A percentile compares a stretch with the other conserved stretches of the same genome.
Evolutionary conservation across 352 stramenopile species (phyloP).

Genomic region (Globisporangium carolinianum): DNA sequence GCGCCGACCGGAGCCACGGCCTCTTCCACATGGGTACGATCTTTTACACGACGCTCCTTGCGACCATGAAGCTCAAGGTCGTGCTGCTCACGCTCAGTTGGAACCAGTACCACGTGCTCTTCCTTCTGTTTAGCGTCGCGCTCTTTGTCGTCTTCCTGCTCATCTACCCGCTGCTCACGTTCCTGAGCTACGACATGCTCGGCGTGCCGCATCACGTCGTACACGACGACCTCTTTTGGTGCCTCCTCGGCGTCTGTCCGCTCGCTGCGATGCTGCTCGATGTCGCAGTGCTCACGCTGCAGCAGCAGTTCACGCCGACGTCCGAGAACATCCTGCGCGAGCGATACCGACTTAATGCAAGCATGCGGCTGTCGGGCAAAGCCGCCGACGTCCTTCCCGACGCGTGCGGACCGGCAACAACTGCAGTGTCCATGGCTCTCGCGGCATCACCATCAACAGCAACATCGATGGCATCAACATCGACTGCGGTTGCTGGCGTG

Average conservation of each 20-base stretch:
- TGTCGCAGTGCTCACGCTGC: slow-evolving; percentile 23
- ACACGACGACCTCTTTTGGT: slow-evolving; percentile 40
- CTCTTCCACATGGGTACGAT: slow-evolving; percentile 51
- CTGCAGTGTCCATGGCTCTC: background rate
- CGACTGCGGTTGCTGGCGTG: background rate
- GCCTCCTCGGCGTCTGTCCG: slow-evolving; percentile 43
- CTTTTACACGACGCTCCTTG: slow-evolving; percentile 59
- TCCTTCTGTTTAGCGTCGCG: slow-evolving; percentile 44
- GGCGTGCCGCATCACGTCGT: slow-evolving; percentile 41
- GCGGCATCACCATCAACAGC: background rate
- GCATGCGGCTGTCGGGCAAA: slow-evolving; percentile 12
- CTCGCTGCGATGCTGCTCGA: slow-evolving; percentile 37
- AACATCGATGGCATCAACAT: background rate
- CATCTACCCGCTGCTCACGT: slow-evolving; percentile 57
- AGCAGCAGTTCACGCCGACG: slow-evolving; percentile 46
- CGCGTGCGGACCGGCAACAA: too few species aligned
- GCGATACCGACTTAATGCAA: slow-evolving; percentile 18
- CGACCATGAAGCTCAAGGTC: slow-evolving; percentile 72
- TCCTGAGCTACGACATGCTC: slow-evolving; percentile 63
- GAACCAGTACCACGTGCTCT: slow-evolving; percentile 49
- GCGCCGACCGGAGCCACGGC: slow-evolving; percentile 24
- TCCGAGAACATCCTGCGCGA: slow-evolving; percentile 64
- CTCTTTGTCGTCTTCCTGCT: slow-evolving; percentile 66
- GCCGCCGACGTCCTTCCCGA: background rate
- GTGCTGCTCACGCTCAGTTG: slow-evolving; percentile 50